Evolutionary conservation across 2,329 filamentous ascomycete species (phyloP).

Genomic region (Helminthosporium solani): DNA sequence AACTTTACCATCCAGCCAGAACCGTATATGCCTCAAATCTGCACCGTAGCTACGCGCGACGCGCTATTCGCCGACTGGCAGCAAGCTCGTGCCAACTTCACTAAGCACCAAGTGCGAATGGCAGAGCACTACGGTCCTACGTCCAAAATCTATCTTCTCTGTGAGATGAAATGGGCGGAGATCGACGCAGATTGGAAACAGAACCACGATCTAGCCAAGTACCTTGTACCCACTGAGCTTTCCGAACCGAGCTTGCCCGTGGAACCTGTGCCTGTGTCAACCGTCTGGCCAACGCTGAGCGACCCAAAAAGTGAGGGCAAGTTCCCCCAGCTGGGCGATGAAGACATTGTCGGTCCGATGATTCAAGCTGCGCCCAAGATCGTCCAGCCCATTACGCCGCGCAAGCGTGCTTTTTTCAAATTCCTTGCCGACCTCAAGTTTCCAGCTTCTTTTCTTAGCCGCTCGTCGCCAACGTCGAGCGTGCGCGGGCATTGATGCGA

Average conservation of each 20-base stretch:
- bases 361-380: constrained; percentile 50
- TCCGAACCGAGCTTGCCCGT: constrained; percentile 43
- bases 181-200: constrained; percentile 74
- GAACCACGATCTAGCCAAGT: constrained; percentile 65
- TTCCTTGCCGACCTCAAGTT: constrained; percentile 42
- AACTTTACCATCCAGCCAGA: constrained; percentile 86
- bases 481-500: constrained; percentile 24
- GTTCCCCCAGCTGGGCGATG: constrained; percentile 83
- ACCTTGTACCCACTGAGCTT: constrained; percentile 38
- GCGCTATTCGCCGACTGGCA: constrained; percentile 80
- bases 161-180: constrained; percentile 84
- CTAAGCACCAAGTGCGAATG: constrained; percentile 82
- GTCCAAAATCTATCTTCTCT: constrained; percentile 83
- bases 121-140: constrained; percentile 89
- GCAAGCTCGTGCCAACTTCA: constrained; percentile 78
- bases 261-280: constrained; percentile 51
- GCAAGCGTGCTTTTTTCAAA: constrained; percentile 42
- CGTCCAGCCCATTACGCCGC: constrained; percentile 41
- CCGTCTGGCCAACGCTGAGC: constrained; percentile 67
- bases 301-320: constrained; percentile 71
- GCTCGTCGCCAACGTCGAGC: constrained; percentile 28
- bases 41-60: constrained; percentile 61
- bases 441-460: constrained; percentile 35
- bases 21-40: constrained; percentile 69
- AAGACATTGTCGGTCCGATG: constrained; percentile 95